Percentiles rank a stretch among this genome's conserved stretches.
Evolutionary conservation across 257 asterid genomes (phyloP).

Genomic region (Penstemon davidsonii): DNA sequence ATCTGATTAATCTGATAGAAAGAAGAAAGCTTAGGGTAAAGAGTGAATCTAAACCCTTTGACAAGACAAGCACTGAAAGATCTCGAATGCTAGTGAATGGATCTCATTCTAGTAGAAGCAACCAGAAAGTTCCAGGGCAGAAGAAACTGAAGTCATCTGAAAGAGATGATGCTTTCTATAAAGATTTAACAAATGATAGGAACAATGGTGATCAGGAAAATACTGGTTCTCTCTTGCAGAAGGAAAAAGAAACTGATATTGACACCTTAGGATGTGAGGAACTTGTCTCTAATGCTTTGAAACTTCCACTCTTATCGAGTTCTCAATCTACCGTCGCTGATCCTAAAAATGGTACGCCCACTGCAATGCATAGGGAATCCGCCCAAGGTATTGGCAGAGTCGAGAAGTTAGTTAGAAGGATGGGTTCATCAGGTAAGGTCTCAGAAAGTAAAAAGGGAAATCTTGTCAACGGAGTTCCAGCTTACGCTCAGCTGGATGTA

Average conservation of each 20-base stretch:
- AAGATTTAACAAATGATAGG: constrained; percentile 35
- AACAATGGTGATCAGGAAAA: constrained; percentile 30
- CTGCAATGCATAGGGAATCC: constrained; percentile 38
- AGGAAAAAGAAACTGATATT: constrained; percentile 56
- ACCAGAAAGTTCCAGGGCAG: constrained; percentile 44
- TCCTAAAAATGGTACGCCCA: constrained; percentile 40
- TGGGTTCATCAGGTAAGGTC: constrained; percentile 41
- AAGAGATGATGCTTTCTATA: constrained; percentile 34
- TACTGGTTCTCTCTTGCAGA: constrained; percentile 38
- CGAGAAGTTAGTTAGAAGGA: constrained; percentile 48
- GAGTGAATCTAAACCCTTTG: constrained; percentile 40
- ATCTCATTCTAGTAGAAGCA: constrained; percentile 46
- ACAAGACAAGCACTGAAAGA: constrained; percentile 37
- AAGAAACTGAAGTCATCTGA: constrained; percentile 43
- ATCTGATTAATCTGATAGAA: constrained; percentile 47
- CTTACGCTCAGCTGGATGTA: constrained; percentile 40
- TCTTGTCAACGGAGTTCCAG: constrained; percentile 33
- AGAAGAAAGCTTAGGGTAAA: constrained; percentile 47
- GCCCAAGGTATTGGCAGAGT: constrained; percentile 36
- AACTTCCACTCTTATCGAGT: constrained; percentile 77
- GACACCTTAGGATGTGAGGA: constrained; percentile 66
- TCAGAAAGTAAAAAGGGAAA: constrained; percentile 47
- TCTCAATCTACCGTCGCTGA: constrained; percentile 36
- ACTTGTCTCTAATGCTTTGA: constrained; percentile 71
- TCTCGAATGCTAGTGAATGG: constrained; percentile 48